phyloP scores from a whole-genome alignment of 192 early-diverging fungal genomes.

The Pilobolus umbonatus region DNA sequence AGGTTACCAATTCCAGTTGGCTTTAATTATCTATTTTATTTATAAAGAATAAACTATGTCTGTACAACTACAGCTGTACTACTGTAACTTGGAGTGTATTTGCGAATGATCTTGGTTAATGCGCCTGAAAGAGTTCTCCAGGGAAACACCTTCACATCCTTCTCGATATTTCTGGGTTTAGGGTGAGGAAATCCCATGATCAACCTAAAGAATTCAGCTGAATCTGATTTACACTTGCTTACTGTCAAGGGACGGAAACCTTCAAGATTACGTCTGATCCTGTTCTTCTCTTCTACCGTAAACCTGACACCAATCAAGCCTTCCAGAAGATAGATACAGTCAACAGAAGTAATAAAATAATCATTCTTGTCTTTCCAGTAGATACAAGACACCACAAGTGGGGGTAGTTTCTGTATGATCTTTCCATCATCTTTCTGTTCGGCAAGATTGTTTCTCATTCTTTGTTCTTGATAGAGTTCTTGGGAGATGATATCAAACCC shows the following conservation, averaged over 20 bases:
- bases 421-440: constrained; percentile 54
- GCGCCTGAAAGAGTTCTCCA: constrained; percentile 70
- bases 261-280: constrained; percentile 82
- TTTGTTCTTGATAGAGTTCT: constrained; percentile 53
- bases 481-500: constrained; percentile 30
- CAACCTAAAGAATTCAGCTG: constrained; percentile 71
- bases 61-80: constrained; percentile 25
- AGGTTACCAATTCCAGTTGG: too few relatives aligned
- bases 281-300: constrained; percentile 81
- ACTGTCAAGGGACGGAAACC: constrained; percentile 74
- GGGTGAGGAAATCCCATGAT: constrained; percentile 83
- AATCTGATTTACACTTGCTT: constrained; percentile 72
- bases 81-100: constrained; percentile 58
- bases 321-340: constrained; percentile 74
- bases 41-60: too few relatives aligned
- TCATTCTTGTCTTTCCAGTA: constrained; percentile 71
- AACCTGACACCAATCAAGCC: constrained; percentile 69
- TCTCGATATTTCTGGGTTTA: constrained; percentile 82
- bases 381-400: constrained; percentile 73
- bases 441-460: constrained; percentile 43
- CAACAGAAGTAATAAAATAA: constrained; percentile 75
- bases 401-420: constrained; percentile 41
- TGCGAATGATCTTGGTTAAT: constrained; percentile 74
- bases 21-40: background rate
- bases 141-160: constrained; percentile 83